A percentile compares a stretch with the other conserved stretches of the same genome.
phyloP scores from a whole-genome alignment of 352 stramenopile species.

The Phytophthora pinifolia region DNA sequence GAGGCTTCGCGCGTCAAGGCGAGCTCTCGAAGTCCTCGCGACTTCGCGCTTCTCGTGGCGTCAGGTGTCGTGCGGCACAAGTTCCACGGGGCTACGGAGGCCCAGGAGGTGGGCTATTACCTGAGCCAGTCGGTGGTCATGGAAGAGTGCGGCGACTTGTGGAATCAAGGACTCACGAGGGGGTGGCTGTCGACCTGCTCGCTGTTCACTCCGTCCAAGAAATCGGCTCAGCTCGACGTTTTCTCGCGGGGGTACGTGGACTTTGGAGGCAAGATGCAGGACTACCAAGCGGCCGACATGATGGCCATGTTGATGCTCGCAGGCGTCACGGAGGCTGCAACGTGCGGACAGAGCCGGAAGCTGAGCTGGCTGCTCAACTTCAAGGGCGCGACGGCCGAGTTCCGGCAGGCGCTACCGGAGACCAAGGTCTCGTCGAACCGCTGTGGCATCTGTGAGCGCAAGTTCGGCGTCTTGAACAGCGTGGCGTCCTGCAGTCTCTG shows the following conservation, averaged over 20 bases:
- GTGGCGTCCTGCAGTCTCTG: constrained; percentile 39
- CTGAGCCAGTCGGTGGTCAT: constrained; percentile 28
- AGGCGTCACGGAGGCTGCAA: constrained; percentile 33
- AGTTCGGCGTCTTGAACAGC: constrained; percentile 39
- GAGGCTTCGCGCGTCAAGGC: constrained; percentile 24
- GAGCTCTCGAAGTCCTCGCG: constrained; percentile 19
- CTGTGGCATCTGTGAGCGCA: constrained; percentile 40
- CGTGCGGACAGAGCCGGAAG: constrained; percentile 63
- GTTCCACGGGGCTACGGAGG: neutral
- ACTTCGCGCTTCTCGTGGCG: constrained; percentile 38
- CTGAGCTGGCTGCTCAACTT: constrained; percentile 42
- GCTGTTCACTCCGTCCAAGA: constrained; percentile 21
- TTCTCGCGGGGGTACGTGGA: constrained; percentile 27
- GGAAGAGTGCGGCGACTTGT: constrained; percentile 12
- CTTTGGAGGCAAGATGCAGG: constrained; percentile 32
- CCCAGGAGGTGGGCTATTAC: constrained; percentile 24
- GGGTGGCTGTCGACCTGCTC: constrained; percentile 35
- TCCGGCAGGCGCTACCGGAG: constrained; percentile 17
- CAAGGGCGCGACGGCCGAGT: constrained; percentile 17
- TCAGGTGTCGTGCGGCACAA: constrained; percentile 26
- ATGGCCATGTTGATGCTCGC: constrained; percentile 24
- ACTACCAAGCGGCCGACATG: constrained; percentile 29
- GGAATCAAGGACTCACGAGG: constrained; percentile 5
- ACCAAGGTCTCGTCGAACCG: constrained; percentile 7
- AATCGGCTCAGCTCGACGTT: constrained; percentile 16